Evolutionary conservation across 495 filamentous ascomycete genomes (phyloP), one percentile per base, ranked within the genome.

Genomic region (Hypoxylon crocopeplum): DNA sequence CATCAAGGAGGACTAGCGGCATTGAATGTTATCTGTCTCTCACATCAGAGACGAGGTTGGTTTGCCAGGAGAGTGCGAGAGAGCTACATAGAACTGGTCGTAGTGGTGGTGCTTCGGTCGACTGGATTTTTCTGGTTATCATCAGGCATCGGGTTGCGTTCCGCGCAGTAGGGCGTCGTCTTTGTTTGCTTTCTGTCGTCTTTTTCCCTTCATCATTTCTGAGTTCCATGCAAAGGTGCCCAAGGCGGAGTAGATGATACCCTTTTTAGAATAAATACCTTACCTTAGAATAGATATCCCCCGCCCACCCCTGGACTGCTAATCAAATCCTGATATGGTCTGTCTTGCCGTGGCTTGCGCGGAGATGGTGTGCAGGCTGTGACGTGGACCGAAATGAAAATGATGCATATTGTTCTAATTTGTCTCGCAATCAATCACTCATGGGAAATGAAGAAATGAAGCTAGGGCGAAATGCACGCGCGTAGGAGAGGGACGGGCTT

Each of bases 241-340:
- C 63, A 67, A 69, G 64, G 67, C 59, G 59, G 58, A 67, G 56
- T 60, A 62, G 59, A 69, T 69, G 63, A 69, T 69, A 69, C 64
- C 67, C 66, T 59, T 57, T 62, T 50, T 62, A 68, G 66, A 65
- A 62, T 61, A 44, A 56, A 48, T 49, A 49, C 53, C 34, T 16
- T 53, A 66, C 24, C 24, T 27, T 27, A 45, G 59, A 64, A 21
- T 49, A 63, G 45, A 65, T 64, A 59, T 51, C 38, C 64, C 51
- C 63, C 15, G 3, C 5, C n/a, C 4, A 34, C 32, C 12, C 4
- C 7, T 13, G 37, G 48, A 46, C 49, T 41, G 51, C 60, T 64
- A 64, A 61, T 55, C 17, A 57, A 56, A 52, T 41, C 29, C 24
- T 34, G 38, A 27, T 60, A 50, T 41, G 20, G 22, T 11, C 25